phyloP scores from a whole-genome alignment of 495 filamentous ascomycete species.

The Talaromyces thailandensis region DNA sequence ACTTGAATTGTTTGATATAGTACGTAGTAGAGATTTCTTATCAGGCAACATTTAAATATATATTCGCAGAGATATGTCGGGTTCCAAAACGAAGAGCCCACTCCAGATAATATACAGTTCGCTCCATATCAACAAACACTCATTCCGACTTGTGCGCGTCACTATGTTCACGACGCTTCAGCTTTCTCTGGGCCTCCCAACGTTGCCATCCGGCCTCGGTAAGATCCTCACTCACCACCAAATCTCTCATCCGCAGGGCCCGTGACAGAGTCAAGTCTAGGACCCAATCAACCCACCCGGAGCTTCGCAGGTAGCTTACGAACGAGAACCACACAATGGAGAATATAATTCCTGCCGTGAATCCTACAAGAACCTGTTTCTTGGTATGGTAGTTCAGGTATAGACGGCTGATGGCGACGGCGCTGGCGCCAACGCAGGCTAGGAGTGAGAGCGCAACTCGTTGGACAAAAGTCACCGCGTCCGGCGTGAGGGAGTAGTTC shows the following conservation, averaged over 20 bases:
- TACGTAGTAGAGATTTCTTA: neutral
- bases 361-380: slow-evolving; percentile 77
- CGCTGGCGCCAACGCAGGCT: slow-evolving; percentile 50
- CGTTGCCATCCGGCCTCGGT: slow-evolving; percentile 88
- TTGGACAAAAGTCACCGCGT: slow-evolving; percentile 44
- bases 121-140: neutral
- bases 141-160: slow-evolving; percentile 23
- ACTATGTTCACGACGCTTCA: slow-evolving; percentile 21
- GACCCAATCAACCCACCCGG: slow-evolving; percentile 59
- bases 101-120: neutral
- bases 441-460: slow-evolving; percentile 47
- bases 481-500: slow-evolving; percentile 28
- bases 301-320: slow-evolving; percentile 52
- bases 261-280: slow-evolving; percentile 58
- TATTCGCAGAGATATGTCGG: neutral
- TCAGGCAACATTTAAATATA: neutral
- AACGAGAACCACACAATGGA: slow-evolving; percentile 72
- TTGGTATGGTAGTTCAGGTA: slow-evolving; percentile 93
- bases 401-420: slow-evolving; percentile 70
- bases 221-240: slow-evolving; percentile 84
- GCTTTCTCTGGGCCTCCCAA: slow-evolving; percentile 57
- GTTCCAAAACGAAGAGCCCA: neutral
- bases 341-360: slow-evolving; percentile 57
- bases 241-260: slow-evolving; percentile 64
- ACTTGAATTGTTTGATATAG: neutral